phyloP scores from a whole-genome alignment of 1,284 basidiomycete genomes.

The Amylostereum areolatum region DNA sequence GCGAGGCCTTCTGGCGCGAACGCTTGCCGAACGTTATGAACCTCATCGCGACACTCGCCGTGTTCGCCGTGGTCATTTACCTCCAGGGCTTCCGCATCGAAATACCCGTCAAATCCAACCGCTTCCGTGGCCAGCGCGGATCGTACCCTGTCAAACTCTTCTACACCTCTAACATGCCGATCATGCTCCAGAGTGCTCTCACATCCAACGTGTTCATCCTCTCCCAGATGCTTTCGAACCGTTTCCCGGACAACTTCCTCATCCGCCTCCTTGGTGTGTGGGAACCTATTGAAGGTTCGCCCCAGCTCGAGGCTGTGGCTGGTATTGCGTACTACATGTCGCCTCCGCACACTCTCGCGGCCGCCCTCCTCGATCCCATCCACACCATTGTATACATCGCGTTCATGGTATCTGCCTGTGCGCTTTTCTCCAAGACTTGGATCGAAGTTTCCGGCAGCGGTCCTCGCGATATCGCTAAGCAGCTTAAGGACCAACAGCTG shows the following conservation, averaged over 20 bases:
- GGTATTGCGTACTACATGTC: slow-evolving; percentile 98
- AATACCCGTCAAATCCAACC: slow-evolving; percentile 97
- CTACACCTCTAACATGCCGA: slow-evolving; percentile 99
- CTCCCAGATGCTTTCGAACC: slow-evolving; percentile 88
- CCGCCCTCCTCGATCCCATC: slow-evolving; percentile 86
- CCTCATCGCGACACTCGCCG: slow-evolving; percentile 85
- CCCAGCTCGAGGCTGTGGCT: slow-evolving; percentile 87
- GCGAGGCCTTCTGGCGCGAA: slow-evolving; percentile 98
- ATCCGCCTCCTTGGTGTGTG: slow-evolving; percentile 91
- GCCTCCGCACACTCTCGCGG: slow-evolving; percentile 86
- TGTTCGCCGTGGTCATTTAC: slow-evolving; percentile 96
- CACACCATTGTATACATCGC: slow-evolving; percentile 90
- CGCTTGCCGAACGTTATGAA: slow-evolving; percentile 98
- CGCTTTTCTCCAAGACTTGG: slow-evolving; percentile 99
- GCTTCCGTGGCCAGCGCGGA: slow-evolving; percentile 92
- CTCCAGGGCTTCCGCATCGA: slow-evolving; percentile 98
- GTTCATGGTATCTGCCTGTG: slow-evolving; percentile 93
- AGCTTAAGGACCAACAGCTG: slow-evolving; percentile 98
- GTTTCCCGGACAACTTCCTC: slow-evolving; percentile 91
- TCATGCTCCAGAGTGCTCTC: slow-evolving; percentile 96
- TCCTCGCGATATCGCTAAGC: slow-evolving; percentile 94
- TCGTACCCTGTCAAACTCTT: slow-evolving; percentile 98
- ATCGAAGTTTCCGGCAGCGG: slow-evolving; percentile 97
- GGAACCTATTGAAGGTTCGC: slow-evolving; percentile 95
- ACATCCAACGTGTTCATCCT: slow-evolving; percentile 96